phyloP scores from a whole-genome alignment of 2,329 filamentous ascomycete genomes.

The Aphanocladium album region DNA sequence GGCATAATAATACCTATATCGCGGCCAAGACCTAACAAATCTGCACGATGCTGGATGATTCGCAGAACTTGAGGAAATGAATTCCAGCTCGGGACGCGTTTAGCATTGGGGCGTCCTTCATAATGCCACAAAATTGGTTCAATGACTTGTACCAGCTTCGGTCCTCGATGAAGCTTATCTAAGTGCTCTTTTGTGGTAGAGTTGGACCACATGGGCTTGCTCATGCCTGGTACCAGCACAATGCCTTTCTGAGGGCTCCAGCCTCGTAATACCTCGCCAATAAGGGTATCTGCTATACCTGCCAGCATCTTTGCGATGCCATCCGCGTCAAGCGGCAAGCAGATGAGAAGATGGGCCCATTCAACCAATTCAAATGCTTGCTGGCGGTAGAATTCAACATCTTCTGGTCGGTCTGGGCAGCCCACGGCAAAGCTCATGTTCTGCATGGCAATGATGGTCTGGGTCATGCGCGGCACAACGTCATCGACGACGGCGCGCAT shows the following conservation, averaged over 20 bases:
- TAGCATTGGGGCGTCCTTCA: constrained; percentile 45
- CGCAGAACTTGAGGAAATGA: constrained; percentile 67
- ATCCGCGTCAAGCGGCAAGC: constrained; percentile 80
- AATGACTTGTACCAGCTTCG: constrained; percentile 81
- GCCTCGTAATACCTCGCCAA: constrained; percentile 74
- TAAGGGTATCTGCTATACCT: constrained; percentile 73
- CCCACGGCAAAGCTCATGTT: constrained; percentile 41
- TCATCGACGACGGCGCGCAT: constrained; percentile 61
- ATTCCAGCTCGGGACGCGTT: constrained; percentile 55
- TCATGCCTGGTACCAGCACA: constrained; percentile 84
- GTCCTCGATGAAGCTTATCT: constrained; percentile 74
- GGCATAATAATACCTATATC: constrained; percentile 56
- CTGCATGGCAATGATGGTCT: constrained; percentile 56
- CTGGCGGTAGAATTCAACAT: constrained; percentile 46
- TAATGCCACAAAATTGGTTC: constrained; percentile 80
- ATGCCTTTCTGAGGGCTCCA: constrained; percentile 87
- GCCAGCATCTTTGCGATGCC: constrained; percentile 82
- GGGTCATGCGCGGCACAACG: constrained; percentile 56
- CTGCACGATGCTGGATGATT: constrained; percentile 71
- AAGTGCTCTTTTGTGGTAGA: constrained; percentile 84
- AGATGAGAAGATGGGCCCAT: constrained; percentile 83
- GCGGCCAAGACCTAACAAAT: constrained; percentile 67
- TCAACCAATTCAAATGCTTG: constrained; percentile 65
- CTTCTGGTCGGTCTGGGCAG: constrained; percentile 34
- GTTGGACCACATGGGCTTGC: constrained; percentile 81